Evolutionary conservation across 2,329 filamentous ascomycete species (phyloP).

Genomic region (Fusarium neocosmosporiellum): DNA sequence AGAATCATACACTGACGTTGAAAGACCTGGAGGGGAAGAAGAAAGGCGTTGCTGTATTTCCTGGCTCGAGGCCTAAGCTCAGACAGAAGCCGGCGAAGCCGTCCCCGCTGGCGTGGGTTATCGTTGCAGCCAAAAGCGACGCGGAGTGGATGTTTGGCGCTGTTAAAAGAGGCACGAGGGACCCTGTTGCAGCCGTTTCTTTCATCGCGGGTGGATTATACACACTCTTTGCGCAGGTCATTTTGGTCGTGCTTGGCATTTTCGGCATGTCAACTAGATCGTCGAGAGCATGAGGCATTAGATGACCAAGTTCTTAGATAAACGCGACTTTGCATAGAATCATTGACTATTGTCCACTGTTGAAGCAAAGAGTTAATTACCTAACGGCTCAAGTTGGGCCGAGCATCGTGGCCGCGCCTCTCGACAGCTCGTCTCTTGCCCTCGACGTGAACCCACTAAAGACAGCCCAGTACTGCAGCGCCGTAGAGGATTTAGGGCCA

Average conservation of each 20-base stretch:
- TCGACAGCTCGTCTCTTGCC: too few species aligned
- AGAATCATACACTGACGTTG: constrained; percentile 43
- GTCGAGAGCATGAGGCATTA: background rate
- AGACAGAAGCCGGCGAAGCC: constrained; percentile 33
- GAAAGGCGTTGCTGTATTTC: constrained; percentile 41
- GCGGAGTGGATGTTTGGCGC: constrained; percentile 31
- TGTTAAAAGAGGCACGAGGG: constrained; percentile 25
- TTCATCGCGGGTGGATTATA: constrained; percentile 23
- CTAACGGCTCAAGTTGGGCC: too few species aligned
- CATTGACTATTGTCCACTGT: background rate
- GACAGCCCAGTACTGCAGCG: too few species aligned
- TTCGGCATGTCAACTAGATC: constrained; percentile 6
- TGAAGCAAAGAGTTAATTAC: too few species aligned
- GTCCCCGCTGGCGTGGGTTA: constrained; percentile 38
- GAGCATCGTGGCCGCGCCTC: too few species aligned
- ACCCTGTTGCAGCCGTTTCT: constrained; percentile 23
- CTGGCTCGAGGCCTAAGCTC: constrained; percentile 41
- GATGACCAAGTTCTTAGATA: background rate
- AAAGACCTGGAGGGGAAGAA: constrained; percentile 40
- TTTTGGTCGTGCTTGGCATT: constrained; percentile 12
- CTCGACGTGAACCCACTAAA: too few species aligned
- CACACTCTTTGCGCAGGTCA: constrained; percentile 12
- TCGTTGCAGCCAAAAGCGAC: constrained; percentile 31
- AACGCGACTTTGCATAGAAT: background rate
- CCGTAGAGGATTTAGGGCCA: too few species aligned